Evolutionary conservation across 1,139 yeast genomes (phyloP).

Genomic region (Yamadazyma pseudoaaseri): DNA sequence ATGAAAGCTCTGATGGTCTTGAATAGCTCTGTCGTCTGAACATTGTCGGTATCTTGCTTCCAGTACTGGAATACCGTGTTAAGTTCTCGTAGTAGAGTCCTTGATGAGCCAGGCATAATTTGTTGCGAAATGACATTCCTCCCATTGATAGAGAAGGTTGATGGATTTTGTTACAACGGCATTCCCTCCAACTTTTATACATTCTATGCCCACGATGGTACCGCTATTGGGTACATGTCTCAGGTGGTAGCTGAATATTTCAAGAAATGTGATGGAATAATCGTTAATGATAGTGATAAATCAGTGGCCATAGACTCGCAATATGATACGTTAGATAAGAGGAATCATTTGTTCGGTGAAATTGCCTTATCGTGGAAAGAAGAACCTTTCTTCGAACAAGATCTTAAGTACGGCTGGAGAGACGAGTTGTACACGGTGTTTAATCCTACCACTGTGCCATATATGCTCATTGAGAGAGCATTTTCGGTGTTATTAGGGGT

Average conservation of each 20-base stretch:
- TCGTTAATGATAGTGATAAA: slow-evolving; percentile 25
- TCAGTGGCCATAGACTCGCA: slow-evolving; percentile 35
- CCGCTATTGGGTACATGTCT: slow-evolving; percentile 53
- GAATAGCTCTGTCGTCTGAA: slow-evolving; percentile 14
- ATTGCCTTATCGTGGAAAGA: slow-evolving; percentile 47
- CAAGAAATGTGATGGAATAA: slow-evolving; percentile 26
- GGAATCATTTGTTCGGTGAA: slow-evolving; percentile 44
- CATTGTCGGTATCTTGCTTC: slow-evolving; percentile 16
- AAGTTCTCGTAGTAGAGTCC: slow-evolving; percentile 32
- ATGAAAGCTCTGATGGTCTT: slow-evolving; percentile 19
- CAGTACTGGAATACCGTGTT: slow-evolving; percentile 28
- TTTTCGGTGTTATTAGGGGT: slow-evolving; percentile 81
- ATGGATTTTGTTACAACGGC: slow-evolving; percentile 42
- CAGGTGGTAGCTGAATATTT: slow-evolving; percentile 45
- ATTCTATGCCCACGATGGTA: slow-evolving; percentile 52
- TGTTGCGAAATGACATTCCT: slow-evolving; percentile 1
- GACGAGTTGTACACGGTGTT: slow-evolving; percentile 77
- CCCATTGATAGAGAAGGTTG: slow-evolving; percentile 39
- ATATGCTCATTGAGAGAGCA: slow-evolving; percentile 74
- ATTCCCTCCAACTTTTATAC: slow-evolving; percentile 25
- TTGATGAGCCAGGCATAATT: slow-evolving; percentile 28
- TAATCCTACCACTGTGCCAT: slow-evolving; percentile 52
- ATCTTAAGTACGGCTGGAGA: slow-evolving; percentile 74
- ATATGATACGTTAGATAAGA: slow-evolving; percentile 44
- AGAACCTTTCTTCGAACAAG: slow-evolving; percentile 34